Evolutionary conservation across 768 basidiomycete species (phyloP).

Genomic region (Leccinum aurantiacum): DNA sequence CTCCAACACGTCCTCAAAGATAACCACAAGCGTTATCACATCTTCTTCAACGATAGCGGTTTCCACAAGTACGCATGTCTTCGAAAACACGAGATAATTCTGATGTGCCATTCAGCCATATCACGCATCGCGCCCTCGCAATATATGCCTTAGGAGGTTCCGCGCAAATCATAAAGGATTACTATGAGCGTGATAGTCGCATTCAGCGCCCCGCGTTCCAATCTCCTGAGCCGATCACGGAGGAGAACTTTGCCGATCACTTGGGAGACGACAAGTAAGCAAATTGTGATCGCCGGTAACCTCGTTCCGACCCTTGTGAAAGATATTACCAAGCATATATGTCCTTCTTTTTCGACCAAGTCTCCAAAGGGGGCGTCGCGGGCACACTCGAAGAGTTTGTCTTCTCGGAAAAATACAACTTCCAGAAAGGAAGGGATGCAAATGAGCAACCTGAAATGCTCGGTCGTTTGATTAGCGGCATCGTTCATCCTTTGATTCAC

Average conservation of each 20-base stretch:
- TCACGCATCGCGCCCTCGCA: constrained; percentile 31
- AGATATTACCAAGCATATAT: constrained; percentile 32
- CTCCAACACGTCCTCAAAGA: constrained; percentile 42
- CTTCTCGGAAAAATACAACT: constrained; percentile 33
- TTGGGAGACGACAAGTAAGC: constrained; percentile 29
- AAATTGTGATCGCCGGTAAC: not conserved
- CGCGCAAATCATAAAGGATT: constrained; percentile 24
- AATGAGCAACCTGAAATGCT: constrained; percentile 50
- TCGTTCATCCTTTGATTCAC: constrained; percentile 67
- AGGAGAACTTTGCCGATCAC: constrained; percentile 25
- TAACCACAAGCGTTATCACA: constrained; percentile 47
- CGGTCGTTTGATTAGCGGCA: constrained; percentile 43
- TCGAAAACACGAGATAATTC: not conserved
- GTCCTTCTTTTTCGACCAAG: constrained; percentile 22
- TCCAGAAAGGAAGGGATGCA: constrained; percentile 12
- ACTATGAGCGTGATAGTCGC: constrained; percentile 23
- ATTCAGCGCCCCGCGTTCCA: constrained; percentile 26
- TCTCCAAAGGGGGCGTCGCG: constrained; percentile 18
- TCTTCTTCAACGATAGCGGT: constrained; percentile 45
- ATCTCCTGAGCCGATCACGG: constrained; percentile 26
- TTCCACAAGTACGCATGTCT: constrained; percentile 50
- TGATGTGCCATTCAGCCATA: constrained; percentile 19
- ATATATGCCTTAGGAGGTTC: constrained; percentile 29
- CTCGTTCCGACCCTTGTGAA: not conserved
- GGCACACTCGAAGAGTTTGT: constrained; percentile 28